Evolutionary conservation across 2,329 filamentous ascomycete species (phyloP).

Genomic region (Fusarium sambucinum): DNA sequence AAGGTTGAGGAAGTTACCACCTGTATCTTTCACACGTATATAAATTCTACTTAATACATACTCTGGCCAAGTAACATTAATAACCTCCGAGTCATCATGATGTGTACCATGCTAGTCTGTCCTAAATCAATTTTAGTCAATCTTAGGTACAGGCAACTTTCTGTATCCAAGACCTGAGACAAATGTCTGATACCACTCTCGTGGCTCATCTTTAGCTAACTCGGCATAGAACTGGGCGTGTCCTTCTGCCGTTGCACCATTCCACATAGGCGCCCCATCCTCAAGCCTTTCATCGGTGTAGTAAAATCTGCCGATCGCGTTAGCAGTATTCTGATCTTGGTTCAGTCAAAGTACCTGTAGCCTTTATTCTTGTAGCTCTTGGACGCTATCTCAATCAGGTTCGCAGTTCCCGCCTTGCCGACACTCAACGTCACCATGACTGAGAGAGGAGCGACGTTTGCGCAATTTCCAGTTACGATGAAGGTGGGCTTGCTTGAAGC

Average conservation of each 20-base stretch:
- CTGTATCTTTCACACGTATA: constrained; percentile 13
- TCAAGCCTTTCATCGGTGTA: constrained; percentile 23
- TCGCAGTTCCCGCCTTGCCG: constrained; percentile 13
- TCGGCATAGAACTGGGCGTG: constrained; percentile 21
- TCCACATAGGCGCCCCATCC: constrained; percentile 21
- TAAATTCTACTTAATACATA: constrained; percentile 12
- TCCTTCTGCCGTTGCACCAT: background rate
- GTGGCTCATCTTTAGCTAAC: constrained; percentile 7
- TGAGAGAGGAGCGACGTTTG: constrained; percentile 7
- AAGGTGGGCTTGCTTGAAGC: background rate
- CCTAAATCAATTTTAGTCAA: background rate
- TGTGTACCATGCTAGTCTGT: too few relatives aligned
- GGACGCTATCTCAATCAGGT: constrained; percentile 10
- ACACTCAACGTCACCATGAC: background rate
- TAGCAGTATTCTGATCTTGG: fast-evolving
- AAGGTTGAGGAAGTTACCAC: background rate
- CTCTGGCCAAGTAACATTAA: background rate
- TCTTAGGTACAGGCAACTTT: constrained; percentile 5
- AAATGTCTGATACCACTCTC: constrained; percentile 26
- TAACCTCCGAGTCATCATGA: background rate
- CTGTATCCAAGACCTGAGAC: constrained; percentile 17
- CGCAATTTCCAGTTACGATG: constrained; percentile 14
- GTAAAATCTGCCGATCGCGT: background rate
- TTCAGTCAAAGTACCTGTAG: background rate
- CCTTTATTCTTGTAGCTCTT: constrained; percentile 1